These are phyloP conservation scores for Marsdenia floribunda DNA, from an alignment of 257 asterid genomes.

Conservation along the genomic window DNA sequence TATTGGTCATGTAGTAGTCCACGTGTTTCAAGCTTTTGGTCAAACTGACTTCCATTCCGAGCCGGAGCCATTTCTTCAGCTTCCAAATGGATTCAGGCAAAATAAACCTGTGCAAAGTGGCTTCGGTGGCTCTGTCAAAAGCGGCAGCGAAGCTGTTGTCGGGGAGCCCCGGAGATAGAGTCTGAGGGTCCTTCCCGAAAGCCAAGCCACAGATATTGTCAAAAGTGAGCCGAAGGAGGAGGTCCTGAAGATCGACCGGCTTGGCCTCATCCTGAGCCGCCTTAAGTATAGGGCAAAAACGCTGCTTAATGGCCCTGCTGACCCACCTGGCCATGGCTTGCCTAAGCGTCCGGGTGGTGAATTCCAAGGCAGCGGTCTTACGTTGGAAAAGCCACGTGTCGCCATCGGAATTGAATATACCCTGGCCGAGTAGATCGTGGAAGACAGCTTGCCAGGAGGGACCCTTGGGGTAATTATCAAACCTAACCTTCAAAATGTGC, in stretches of 20 bases:
- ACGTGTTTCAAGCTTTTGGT: slow-evolving; percentile 36
- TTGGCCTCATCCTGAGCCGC: slow-evolving; percentile 34
- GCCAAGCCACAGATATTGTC: slow-evolving; percentile 65
- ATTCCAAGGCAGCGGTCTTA: slow-evolving; percentile 58
- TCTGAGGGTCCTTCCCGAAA: slow-evolving; percentile 59
- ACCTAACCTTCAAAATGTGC: slow-evolving; percentile 47
- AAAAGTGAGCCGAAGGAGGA: slow-evolving; percentile 48
- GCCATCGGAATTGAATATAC: slow-evolving; percentile 59
- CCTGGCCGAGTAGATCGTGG: slow-evolving; percentile 55
- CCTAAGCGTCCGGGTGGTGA: slow-evolving; percentile 51
- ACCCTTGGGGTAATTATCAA: slow-evolving; percentile 63
- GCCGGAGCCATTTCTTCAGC: slow-evolving; percentile 42
- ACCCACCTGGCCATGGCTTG: slow-evolving; percentile 74
- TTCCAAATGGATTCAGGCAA: slow-evolving; percentile 54
- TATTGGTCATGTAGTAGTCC: slow-evolving; percentile 44
- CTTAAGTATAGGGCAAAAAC: slow-evolving; percentile 45
- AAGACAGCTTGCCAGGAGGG: slow-evolving; percentile 67
- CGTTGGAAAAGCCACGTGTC: slow-evolving; percentile 71
- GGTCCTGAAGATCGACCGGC: slow-evolving; percentile 51
- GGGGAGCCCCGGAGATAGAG: slow-evolving; percentile 37
- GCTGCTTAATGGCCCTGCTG: slow-evolving; percentile 45
- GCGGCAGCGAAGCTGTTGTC: slow-evolving; percentile 45
- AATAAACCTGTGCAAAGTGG: slow-evolving; percentile 45
- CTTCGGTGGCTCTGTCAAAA: slow-evolving; percentile 59
- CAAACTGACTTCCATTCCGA: slow-evolving; percentile 45